Base-by-base conservation (phyloP, 805 yeast species). In the Candida tammaniensis region DNA sequence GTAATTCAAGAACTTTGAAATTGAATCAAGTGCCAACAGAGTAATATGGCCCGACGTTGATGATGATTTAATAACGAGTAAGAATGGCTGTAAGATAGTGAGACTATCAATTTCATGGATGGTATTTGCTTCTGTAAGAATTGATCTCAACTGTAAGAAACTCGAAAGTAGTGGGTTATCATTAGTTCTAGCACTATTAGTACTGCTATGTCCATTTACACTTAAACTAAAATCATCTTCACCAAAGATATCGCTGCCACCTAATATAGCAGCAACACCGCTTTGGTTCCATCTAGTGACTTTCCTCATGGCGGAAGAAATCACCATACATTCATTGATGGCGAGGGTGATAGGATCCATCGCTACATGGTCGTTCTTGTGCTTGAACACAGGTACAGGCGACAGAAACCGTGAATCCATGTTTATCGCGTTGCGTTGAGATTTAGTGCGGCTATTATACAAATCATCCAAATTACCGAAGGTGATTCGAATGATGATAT, bases 221-320 rank as follows among this genome's bases (percentile, higher is more conserved):
- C 28, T 35, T 11, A 33, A 24, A 14, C 36, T 28, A 9, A 43
- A 27, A 17, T 58, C 68, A 29, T 61, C 73, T 33, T 59, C 56
- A 18, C 77, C 76, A 30, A 77, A 70, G 28, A 77, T 62, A 31
- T 65, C 68, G 17, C 79, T 72, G 4, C 84, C 80, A 2, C 93
- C 84, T 28, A 91, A 66, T 19, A 91, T 77, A 5, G 95, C 86
- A 7, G 96, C 91, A 24, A 89, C 93, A 32, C 82, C 83, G 26
- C 83, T 75, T 46, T 83, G 82, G 43, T 85, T 78, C 53, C 88
- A 76, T 43, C 85, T 72, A 31, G 49, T 50, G 51, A 56, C 55
- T 53, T 87, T 88, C 36, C 97, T 72, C 95, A 93, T 87, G 15
- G 93, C 88, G 13, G 95, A 81, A 13, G 91, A 78, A 33, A 93